A percentile compares a stretch with the other conserved stretches of the same genome.
phyloP scores from a whole-genome alignment of 495 filamentous ascomycete genomes.

The Bacidia rubella region DNA sequence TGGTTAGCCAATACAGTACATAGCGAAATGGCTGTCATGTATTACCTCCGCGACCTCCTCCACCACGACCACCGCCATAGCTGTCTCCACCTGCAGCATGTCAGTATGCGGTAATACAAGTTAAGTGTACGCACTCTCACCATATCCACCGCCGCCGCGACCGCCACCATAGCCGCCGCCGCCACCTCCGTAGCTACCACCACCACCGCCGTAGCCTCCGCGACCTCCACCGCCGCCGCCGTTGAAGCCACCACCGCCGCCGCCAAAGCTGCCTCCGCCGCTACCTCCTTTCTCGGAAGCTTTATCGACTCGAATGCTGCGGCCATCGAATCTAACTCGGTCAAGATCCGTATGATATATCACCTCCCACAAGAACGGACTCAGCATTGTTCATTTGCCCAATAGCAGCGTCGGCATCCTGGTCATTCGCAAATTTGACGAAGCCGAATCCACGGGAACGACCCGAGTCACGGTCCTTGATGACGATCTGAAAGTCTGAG shows the following conservation, averaged over 20 bases:
- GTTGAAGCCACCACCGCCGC: conserved; percentile 26
- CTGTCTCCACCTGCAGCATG: conserved; percentile 18
- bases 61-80: conserved; percentile 22
- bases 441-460: conserved; percentile 97
- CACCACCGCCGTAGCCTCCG: conserved; percentile 23
- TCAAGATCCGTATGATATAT: conserved; percentile 1
- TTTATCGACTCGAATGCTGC: conserved; percentile 89
- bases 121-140: conserved; percentile 7
- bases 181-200: conserved; percentile 18
- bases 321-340: conserved; percentile 74
- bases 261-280: conserved; percentile 22
- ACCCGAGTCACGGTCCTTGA: conserved; percentile 92
- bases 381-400: conserved; percentile 82
- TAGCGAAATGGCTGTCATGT: not conserved
- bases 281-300: conserved; percentile 63
- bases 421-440: conserved; percentile 68
- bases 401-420: conserved; percentile 77
- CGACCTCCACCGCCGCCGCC: conserved; percentile 31
- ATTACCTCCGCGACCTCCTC: conserved; percentile 24
- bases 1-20: conserved; percentile 1
- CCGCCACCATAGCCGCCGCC: conserved; percentile 25
- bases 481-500: conserved; percentile 55
- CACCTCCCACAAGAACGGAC: conserved; percentile 38
- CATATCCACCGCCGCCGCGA: conserved; percentile 21
- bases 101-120: not conserved